Percentiles rank a stretch among this genome's conserved stretches.
These are phyloP conservation scores for Lenzites betulinus DNA, from an alignment of 768 basidiomycete genomes.

Conservation along the genomic window DNA sequence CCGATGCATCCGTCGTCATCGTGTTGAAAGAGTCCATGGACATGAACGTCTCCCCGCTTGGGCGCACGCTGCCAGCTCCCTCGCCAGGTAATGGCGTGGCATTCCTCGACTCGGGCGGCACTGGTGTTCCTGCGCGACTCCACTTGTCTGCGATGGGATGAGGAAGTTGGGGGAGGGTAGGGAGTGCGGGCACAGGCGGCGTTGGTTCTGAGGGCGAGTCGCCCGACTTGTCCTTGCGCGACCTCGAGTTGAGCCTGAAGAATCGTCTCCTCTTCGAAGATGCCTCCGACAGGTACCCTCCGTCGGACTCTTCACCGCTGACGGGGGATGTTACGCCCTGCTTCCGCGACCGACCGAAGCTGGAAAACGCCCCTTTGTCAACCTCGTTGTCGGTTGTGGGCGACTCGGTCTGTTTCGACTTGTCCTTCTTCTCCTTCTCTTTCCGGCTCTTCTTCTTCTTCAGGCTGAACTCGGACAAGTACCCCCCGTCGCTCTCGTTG, in stretches of 20 bases:
- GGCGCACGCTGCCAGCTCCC: constrained; percentile 1
- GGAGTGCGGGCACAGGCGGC: constrained; percentile 24
- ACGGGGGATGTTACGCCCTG: constrained; percentile 15
- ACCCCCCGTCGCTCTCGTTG: constrained; percentile 37
- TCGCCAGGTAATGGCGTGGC: constrained; percentile 17
- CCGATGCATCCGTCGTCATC: not conserved
- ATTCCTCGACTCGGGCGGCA: constrained; percentile 12
- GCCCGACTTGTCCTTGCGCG: constrained; percentile 22
- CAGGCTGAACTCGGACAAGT: constrained; percentile 30
- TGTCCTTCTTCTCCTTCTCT: constrained; percentile 27
- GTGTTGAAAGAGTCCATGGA: constrained; percentile 12
- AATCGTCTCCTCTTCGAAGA: constrained; percentile 33
- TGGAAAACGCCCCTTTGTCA: constrained; percentile 34
- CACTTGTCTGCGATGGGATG: constrained; percentile 23
- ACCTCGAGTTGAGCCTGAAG: constrained; percentile 29
- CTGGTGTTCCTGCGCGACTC: constrained; percentile 16
- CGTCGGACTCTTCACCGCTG: constrained; percentile 34
- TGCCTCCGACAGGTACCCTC: constrained; percentile 34
- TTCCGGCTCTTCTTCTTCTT: constrained; percentile 29
- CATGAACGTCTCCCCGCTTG: constrained; percentile 16
- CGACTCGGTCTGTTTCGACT: constrained; percentile 21
- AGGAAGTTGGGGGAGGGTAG: not conserved
- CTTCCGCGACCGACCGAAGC: constrained; percentile 20
- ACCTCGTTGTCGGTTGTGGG: constrained; percentile 34
- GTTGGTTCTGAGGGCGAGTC: constrained; percentile 10